Base-by-base conservation (phyloP, 257 asterid species). In the Parsonsia alboflavescens region DNA sequence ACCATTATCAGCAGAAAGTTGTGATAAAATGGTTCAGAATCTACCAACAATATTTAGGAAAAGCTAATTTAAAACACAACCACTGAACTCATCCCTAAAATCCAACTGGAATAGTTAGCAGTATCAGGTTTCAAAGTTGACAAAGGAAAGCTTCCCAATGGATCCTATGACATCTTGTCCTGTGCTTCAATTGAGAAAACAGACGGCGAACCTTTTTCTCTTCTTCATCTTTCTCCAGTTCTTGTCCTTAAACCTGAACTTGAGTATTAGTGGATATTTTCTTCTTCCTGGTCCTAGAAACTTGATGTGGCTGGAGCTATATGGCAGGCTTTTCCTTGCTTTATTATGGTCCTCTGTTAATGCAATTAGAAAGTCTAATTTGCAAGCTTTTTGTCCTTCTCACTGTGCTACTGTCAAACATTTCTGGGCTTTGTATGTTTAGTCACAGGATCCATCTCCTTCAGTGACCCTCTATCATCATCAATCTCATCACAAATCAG, bases 211-310 rank as follows among this genome's bases (percentile, higher is more conserved):
- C 76, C 72, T 85, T 88, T 73, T 68, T 83, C 71, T 88, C 85
- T 77, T 68, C 48, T 11, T 82, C 85, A 8, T 79, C 65, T 82
- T 87, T 84, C 78, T 86, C 80, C 0, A 30, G 74, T 67, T 80
- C 24, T 78, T 86, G 15, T 87, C 90, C 49, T 81, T 82, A 44
- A 90, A 82, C 58, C 74, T 79, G 82, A 91, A 91, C 79, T 84
- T 84, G 75, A 83, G 48, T 0, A 89, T 90, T 79, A 87, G 73
- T 7, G 77, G 33, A 33, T 30, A 7, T 19, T 33, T 62, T 54
- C 10, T 21, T 54, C 61, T 54, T 54, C 6, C 12, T 54, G 61
- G 24, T 19, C 28, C 7, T n/a, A n/a, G 61, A 54, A 21, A 54
- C 61, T 54, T 21, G 28, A 22, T 54, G 26, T 54, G 61, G 12